Base-by-base conservation (phyloP, 2,329 filamentous ascomycete genomes). In the Aspergillus fructus region DNA sequence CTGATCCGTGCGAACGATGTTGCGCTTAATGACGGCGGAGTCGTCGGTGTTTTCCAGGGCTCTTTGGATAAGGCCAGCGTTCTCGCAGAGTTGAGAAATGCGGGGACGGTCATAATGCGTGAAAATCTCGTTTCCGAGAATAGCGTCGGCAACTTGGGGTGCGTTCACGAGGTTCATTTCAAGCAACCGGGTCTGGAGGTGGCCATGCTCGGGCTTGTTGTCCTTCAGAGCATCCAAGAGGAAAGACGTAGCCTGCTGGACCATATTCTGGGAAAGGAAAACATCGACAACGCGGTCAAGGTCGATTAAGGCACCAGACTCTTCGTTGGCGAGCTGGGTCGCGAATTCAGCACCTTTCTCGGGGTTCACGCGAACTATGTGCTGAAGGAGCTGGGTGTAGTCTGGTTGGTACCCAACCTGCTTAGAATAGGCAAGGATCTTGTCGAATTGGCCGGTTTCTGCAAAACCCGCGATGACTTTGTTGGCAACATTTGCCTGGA, bases 151-250 rank as follows among this genome's bases (percentile, higher is more conserved):
- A 54, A 99, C 96, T 75, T 97, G 94, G 50, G 94, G 94, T 1
- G 94, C 96, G 66, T 96, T 96, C 76, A 96, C 83, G 62, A 99
- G 79, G 76, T 99, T 99, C 93, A 99, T 97, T 82, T 99, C 96
- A 55, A 99, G 81, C 3, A 99, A 83, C 59, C 94, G 89, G 21
- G 96, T 99, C 78, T 99, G 94, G 40, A 99, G 83, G 65, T 93
- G 88, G 40, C 88, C 93, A 71, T 99, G 93, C 75, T 99, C 94
- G 0, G 92, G 92, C 68, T 88, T 89, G 79, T 99, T 97, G 66
- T 94, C 91, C 75, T 96, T 94, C 34, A 99, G 84, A 2, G 93
- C 93, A 76, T 99, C 94, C 24, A 99, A 85, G 51, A 99, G 79
- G 84, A 99, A 99, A n/a, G 93, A 93, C 3, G 96, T 99, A 7